Evolutionary conservation across 2,329 filamentous ascomycete genomes (phyloP), one percentile per base, ranked within the genome.

Genomic region (Rhytidhysteron rufulum): DNA sequence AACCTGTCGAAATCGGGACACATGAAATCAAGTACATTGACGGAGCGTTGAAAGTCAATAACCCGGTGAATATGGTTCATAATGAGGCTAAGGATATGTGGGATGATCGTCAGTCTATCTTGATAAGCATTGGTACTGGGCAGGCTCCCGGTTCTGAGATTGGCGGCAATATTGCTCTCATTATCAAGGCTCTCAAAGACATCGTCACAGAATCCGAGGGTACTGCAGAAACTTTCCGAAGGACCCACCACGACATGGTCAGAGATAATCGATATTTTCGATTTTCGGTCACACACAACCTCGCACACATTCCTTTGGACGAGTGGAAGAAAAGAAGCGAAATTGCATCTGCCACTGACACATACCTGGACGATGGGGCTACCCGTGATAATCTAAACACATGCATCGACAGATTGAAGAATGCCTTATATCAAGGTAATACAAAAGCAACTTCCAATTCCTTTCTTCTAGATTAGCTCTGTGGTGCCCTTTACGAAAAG

Each of bases 81-180:
- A 37, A 39, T 21, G 25, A 39, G 27, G 36, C 36, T 15, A 25
- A 39, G 29, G 4, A 21, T 3, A 24, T 39, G 13, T 39, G 36
- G 36, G 39, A 43, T 19, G 29, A 8, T 13, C 36, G 19, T 5
- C 42, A 70, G 9, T 51, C 57, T 37, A 68, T 59, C 44, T 43
- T 72, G 22, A 56, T 71, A 0, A 69, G 64, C 11, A 32, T 39
- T n/a, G 38, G 38, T 9, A 40, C 38, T 15, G 38, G 38, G 19
- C 22, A 34, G 16, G 16, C 38, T 34, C 27, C 38, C 7, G 20
- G 24, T 9, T 29, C 34, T 20, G 20, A 30, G 11, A 34, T 40
- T 19, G 13, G 18, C 5, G 38, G 35, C 27, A 15, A 34, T 31
- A 9, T 40, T 9, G 9, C 35, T 13, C 19, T 27, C 16, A 35